These are phyloP conservation scores for Bullera alba DNA, from an alignment of 768 basidiomycete species.

Conservation along the genomic window DNA sequence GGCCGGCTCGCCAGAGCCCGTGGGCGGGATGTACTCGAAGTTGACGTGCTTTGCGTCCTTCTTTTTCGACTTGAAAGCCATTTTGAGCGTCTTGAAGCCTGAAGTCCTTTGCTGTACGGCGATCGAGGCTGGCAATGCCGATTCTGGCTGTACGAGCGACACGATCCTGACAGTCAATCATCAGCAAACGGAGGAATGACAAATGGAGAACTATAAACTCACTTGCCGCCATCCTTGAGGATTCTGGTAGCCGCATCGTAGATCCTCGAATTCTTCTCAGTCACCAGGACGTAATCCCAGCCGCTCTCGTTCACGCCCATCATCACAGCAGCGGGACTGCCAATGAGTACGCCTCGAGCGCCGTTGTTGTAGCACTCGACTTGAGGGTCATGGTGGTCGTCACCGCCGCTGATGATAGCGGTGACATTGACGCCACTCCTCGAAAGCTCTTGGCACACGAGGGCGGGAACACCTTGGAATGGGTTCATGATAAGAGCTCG, in stretches of 20 bases:
- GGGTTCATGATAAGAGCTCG: slow-evolving; percentile 57
- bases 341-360: slow-evolving; percentile 70
- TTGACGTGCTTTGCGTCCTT: slow-evolving; percentile 38
- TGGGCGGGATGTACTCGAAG: slow-evolving; percentile 30
- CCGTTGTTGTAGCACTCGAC: slow-evolving; percentile 60
- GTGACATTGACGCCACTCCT: slow-evolving; percentile 65
- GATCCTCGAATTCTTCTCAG: slow-evolving; percentile 68
- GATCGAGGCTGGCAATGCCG: slow-evolving; percentile 6
- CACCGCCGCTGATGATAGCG: slow-evolving; percentile 57
- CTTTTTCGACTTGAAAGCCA: slow-evolving; percentile 28
- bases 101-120: slow-evolving; percentile 18
- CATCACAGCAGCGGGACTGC: slow-evolving; percentile 51
- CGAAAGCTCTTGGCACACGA: slow-evolving; percentile 71
- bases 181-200: background rate
- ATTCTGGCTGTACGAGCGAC: slow-evolving; percentile 57
- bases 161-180: slow-evolving; percentile 54
- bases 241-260: slow-evolving; percentile 64
- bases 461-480: slow-evolving; percentile 56
- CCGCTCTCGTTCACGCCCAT: slow-evolving; percentile 50
- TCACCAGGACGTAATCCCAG: slow-evolving; percentile 78
- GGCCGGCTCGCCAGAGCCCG: slow-evolving; percentile 36
- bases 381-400: slow-evolving; percentile 47
- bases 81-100: slow-evolving; percentile 30
- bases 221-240: slow-evolving; percentile 52
- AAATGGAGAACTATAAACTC: slow-evolving; percentile 21